These are phyloP conservation scores for Inonotus obliquus DNA, from an alignment of 1,284 basidiomycete species.

Conservation along the genomic window DNA sequence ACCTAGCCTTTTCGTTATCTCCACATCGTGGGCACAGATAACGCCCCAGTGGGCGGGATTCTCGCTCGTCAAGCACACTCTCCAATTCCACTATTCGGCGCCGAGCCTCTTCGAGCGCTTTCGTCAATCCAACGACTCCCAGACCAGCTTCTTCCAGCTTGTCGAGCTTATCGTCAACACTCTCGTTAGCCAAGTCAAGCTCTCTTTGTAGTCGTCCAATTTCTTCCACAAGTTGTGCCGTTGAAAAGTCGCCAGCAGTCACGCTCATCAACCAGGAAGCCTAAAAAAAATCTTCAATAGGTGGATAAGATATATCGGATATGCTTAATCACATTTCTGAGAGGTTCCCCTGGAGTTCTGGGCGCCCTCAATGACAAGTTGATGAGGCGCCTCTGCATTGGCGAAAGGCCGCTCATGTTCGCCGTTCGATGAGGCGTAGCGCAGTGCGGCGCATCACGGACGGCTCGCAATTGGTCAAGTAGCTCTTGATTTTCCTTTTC, in stretches of 20 bases:
- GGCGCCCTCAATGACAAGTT: slow-evolving; percentile 63
- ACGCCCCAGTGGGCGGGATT: slow-evolving; percentile 33
- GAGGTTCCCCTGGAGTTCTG: slow-evolving; percentile 70
- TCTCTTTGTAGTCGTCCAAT: slow-evolving; percentile 64
- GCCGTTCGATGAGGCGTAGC: slow-evolving; percentile 50
- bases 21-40: background rate
- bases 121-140: slow-evolving; percentile 61
- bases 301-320: background rate
- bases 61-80: slow-evolving; percentile 61
- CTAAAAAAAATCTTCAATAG: slow-evolving; percentile 31
- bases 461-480: slow-evolving; percentile 55
- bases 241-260: slow-evolving; percentile 41
- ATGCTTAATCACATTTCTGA: slow-evolving; percentile 58
- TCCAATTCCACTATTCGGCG: slow-evolving; percentile 52
- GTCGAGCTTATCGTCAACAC: slow-evolving; percentile 80
- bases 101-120: slow-evolving; percentile 67
- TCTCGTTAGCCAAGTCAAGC: slow-evolving; percentile 72
- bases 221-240: slow-evolving; percentile 56
- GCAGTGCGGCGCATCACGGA: slow-evolving; percentile 46
- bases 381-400: slow-evolving; percentile 66
- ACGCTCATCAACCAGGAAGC: slow-evolving; percentile 68
- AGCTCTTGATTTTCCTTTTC: slow-evolving; percentile 75
- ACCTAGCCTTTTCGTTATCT: background rate
- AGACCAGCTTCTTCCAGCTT: slow-evolving; percentile 74
- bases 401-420: slow-evolving; percentile 58